A percentile compares a stretch with the other conserved stretches of the same genome.
Conservation (phyloP, 208 protist genomes). For the Crithidia mellificae region DNA sequence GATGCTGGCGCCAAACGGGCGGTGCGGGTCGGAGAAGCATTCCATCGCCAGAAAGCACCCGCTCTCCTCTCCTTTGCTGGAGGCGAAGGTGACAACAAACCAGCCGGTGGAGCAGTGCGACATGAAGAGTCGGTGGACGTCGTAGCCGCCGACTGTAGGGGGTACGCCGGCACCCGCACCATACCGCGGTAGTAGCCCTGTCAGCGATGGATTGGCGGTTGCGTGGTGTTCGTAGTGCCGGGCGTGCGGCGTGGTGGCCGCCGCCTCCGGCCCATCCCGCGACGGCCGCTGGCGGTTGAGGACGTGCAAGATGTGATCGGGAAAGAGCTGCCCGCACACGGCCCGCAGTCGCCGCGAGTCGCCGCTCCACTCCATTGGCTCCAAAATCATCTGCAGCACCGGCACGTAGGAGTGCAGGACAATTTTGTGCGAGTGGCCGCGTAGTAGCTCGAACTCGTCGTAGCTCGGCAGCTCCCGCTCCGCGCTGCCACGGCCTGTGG, state of each 20-base stretch:
- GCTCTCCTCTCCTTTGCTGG: slow-evolving; percentile 24
- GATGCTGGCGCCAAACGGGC: slow-evolving; percentile 24
- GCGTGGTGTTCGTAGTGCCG: slow-evolving; percentile 15
- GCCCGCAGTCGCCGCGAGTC: slow-evolving; percentile 27
- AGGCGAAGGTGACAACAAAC: slow-evolving; percentile 36
- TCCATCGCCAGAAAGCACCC: slow-evolving; percentile 40
- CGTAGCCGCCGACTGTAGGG: slow-evolving; percentile 30
- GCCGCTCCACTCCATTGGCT: slow-evolving; percentile 33
- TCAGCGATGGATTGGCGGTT: not conserved
- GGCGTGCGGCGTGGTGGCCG: slow-evolving; percentile 20
- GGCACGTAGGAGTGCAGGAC: slow-evolving; percentile 40
- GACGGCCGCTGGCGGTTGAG: slow-evolving; percentile 15
- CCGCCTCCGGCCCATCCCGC: slow-evolving; percentile 2
- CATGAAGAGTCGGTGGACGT: slow-evolving; percentile 28
- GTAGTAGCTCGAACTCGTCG: slow-evolving; percentile 54
- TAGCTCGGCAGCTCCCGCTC: slow-evolving; percentile 37
- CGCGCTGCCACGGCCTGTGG: slow-evolving; percentile 8
- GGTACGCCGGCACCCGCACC: not conserved
- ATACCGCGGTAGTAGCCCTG: not conserved
- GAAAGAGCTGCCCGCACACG: slow-evolving; percentile 34
- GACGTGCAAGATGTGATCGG: slow-evolving; percentile 40
- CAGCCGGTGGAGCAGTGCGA: slow-evolving; percentile 19
- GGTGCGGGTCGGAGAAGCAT: slow-evolving; percentile 30
- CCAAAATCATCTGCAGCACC: slow-evolving; percentile 38
- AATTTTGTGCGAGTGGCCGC: slow-evolving; percentile 35